Conservation (phyloP, 2,329 filamentous ascomycete species). For the Sarocladium brachiariae region DNA sequence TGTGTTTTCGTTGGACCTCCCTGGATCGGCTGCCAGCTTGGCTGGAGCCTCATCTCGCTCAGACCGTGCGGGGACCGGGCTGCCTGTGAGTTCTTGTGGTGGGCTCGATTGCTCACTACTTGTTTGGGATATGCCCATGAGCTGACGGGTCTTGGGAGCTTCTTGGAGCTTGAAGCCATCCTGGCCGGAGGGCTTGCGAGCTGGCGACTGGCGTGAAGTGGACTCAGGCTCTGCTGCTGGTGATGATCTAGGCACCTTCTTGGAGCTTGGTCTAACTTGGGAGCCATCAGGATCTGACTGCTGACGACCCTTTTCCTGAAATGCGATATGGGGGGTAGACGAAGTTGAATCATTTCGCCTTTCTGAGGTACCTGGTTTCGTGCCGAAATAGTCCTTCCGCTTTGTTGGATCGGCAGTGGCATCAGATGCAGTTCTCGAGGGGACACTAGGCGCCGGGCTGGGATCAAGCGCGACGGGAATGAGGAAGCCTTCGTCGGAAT, state of each 20-base stretch:
- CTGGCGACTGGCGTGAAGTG: conserved; percentile 12
- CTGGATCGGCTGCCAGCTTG: conserved; percentile 21
- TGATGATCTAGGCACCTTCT: conserved; percentile 31
- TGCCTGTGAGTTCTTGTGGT: conserved; percentile 22
- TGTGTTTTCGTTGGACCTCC: conserved; percentile 29
- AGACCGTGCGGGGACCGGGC: background rate
- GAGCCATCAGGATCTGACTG: conserved; percentile 52
- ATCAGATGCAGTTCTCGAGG: conserved; percentile 48
- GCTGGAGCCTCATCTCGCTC: conserved; percentile 13
- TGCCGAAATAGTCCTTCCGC: conserved; percentile 53
- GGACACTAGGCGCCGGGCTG: conserved; percentile 49
- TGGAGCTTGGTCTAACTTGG: conserved; percentile 41
- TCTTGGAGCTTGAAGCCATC: conserved; percentile 77
- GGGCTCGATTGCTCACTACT: conserved; percentile 36
- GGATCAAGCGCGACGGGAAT: conserved; percentile 72
- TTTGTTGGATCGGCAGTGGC: conserved; percentile 36
- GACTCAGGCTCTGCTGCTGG: conserved; percentile 7
- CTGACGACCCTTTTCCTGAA: conserved; percentile 71
- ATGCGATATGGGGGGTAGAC: conserved; percentile 78
- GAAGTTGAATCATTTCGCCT: conserved; percentile 45
- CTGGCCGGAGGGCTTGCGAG: conserved; percentile 24
- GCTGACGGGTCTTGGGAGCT: conserved; percentile 59
- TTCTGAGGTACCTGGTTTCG: conserved; percentile 36
- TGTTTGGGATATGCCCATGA: conserved; percentile 31
- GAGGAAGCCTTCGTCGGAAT: conserved; percentile 63